Evolutionary conservation across 2,329 filamentous ascomycete genomes (phyloP).

Genomic region (Exophiala dermatitidis): DNA sequence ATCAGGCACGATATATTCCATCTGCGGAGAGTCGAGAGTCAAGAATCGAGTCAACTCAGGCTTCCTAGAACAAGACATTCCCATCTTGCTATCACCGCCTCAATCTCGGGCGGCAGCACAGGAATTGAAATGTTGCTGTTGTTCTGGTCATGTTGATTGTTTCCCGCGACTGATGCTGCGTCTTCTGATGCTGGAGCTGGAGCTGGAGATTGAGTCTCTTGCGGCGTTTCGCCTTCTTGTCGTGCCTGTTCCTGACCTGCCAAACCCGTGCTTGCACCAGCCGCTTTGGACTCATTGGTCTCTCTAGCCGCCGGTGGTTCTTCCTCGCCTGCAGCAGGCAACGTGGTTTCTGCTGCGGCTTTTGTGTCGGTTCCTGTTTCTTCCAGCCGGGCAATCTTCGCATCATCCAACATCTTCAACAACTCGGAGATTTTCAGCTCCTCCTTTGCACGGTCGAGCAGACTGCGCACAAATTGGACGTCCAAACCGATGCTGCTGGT

Average conservation of each 20-base stretch:
- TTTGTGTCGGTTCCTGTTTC: not conserved
- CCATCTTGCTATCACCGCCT: slow-evolving; percentile 15
- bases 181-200: too few species aligned
- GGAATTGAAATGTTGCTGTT: not conserved
- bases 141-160: not conserved
- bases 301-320: not conserved
- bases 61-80: slow-evolving; percentile 14
- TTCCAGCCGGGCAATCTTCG: slow-evolving; percentile 11
- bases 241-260: too few species aligned
- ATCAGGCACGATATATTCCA: too few species aligned
- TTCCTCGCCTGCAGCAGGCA: not conserved
- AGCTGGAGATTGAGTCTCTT: too few species aligned
- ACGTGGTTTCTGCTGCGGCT: not conserved
- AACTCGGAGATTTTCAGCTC: slow-evolving; percentile 21
- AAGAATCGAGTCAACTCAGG: not conserved
- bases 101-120: slow-evolving; percentile 11
- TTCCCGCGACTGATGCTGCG: not conserved
- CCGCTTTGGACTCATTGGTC: too few species aligned
- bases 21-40: not conserved
- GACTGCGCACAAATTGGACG: slow-evolving; percentile 1
- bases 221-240: too few species aligned
- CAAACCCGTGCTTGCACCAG: too few species aligned
- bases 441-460: slow-evolving; percentile 13
- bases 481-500: not conserved
- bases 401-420: slow-evolving; percentile 22